Conservation (phyloP, 768 basidiomycete genomes). For the Melanogaster broomeanus region DNA sequence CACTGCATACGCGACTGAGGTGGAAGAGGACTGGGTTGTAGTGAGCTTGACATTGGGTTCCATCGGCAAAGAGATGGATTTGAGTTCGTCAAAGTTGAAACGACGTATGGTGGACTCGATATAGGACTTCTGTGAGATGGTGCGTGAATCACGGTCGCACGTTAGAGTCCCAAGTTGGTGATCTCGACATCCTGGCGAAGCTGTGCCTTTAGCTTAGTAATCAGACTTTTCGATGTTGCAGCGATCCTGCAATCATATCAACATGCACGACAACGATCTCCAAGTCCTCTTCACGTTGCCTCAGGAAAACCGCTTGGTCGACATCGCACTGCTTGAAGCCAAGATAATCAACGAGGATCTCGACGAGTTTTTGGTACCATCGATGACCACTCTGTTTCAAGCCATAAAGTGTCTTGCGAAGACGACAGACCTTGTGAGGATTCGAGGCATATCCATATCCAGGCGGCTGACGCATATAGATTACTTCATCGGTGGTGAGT, state of each 20-base stretch:
- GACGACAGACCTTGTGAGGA: too few relatives aligned
- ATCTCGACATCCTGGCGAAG: neutral
- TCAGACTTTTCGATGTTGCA: neutral
- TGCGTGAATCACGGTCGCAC: neutral
- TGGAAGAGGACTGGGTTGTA: slow-evolving; percentile 17
- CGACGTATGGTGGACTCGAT: slow-evolving; percentile 29
- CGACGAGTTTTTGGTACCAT: too few relatives aligned
- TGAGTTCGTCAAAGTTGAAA: slow-evolving; percentile 28
- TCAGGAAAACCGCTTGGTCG: too few relatives aligned
- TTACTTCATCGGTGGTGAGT: too few relatives aligned
- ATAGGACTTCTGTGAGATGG: slow-evolving; percentile 21
- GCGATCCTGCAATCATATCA: slow-evolving; percentile 16
- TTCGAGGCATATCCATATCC: too few relatives aligned
- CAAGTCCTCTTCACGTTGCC: too few relatives aligned
- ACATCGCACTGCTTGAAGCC: too few relatives aligned
- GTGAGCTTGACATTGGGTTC: slow-evolving; percentile 28
- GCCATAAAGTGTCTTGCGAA: too few relatives aligned
- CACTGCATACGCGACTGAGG: slow-evolving; percentile 12
- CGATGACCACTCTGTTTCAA: too few relatives aligned
- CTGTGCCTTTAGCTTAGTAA: neutral
- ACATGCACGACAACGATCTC: slow-evolving; percentile 4
- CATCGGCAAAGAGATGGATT: slow-evolving; percentile 33
- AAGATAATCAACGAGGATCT: too few relatives aligned
- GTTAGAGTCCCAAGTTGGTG: slow-evolving; percentile 2
- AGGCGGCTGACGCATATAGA: too few relatives aligned